Conservation (phyloP, 148 eudicot species). For the Suaeda aralocaspica region DNA sequence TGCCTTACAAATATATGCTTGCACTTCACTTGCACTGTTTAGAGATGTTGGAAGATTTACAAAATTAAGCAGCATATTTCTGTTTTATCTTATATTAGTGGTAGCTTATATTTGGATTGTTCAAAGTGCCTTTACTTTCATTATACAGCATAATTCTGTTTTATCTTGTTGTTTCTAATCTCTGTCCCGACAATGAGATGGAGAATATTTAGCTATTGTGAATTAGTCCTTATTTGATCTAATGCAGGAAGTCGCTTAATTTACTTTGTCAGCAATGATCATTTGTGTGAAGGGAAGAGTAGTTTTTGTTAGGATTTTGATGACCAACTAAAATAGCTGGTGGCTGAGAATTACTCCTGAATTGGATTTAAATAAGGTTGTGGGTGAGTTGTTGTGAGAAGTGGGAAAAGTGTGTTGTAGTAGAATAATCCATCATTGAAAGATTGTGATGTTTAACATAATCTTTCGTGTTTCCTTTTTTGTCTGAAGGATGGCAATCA, state of each 20-base stretch:
- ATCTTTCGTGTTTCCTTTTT: slow-evolving; percentile 1
- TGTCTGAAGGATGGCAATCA: not conserved
- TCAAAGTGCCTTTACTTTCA: not conserved
- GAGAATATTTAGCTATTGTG: too few species aligned
- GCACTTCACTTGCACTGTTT: not conserved
- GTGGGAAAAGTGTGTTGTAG: slow-evolving; percentile 26
- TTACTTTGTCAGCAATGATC: not conserved
- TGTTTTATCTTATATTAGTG: not conserved
- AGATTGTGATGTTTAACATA: slow-evolving; percentile 25
- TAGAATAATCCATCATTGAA: slow-evolving; percentile 19
- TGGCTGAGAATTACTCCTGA: not conserved
- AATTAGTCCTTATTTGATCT: not conserved
- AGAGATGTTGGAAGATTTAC: not conserved
- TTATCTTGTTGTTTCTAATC: too few species aligned
- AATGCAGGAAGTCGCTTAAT: not conserved
- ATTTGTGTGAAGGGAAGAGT: not conserved
- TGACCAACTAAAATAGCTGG: slow-evolving; percentile 7
- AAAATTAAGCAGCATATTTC: too few species aligned
- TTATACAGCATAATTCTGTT: too few species aligned
- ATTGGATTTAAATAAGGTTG: not conserved
- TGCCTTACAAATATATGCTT: not conserved
- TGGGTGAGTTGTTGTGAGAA: slow-evolving; percentile 14
- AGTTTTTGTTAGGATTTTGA: slow-evolving; percentile 16
- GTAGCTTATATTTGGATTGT: not conserved
- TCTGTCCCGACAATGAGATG: too few species aligned